phyloP scores from a whole-genome alignment of 345 rosid genomes.

The Eutrema heterophyllum region DNA sequence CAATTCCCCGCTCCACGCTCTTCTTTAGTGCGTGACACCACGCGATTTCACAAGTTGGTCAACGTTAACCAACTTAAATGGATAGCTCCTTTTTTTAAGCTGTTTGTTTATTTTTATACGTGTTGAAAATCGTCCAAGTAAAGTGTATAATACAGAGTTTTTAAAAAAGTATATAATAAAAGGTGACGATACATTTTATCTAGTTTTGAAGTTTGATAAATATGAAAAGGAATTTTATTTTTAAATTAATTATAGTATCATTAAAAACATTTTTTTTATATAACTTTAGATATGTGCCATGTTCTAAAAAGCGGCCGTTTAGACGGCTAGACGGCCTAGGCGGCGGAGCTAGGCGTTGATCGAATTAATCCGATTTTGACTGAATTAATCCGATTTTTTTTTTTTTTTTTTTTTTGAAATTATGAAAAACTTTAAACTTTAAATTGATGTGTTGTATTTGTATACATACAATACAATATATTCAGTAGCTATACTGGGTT shows the following conservation, averaged over 20 bases:
- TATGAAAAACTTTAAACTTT: too few relatives aligned
- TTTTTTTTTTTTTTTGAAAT: too few relatives aligned
- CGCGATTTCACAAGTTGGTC: conserved; percentile 5
- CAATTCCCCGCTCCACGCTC: conserved; percentile 29
- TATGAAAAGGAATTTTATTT: not conserved
- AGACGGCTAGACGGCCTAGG: too few relatives aligned
- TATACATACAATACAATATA: too few relatives aligned
- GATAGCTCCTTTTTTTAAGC: conserved; percentile 7
- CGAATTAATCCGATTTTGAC: too few relatives aligned
- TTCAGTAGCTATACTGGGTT: too few relatives aligned
- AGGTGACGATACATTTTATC: not conserved
- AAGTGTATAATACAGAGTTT: not conserved
- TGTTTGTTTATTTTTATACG: not conserved
- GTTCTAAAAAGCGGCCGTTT: too few relatives aligned
- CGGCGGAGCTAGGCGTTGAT: too few relatives aligned
- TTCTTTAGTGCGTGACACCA: not conserved
- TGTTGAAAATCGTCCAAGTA: not conserved
- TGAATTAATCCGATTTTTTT: too few relatives aligned
- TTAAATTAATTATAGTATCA: not conserved
- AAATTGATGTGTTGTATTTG: too few relatives aligned
- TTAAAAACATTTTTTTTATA: not conserved
- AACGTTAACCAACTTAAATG: not conserved
- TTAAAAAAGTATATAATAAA: not conserved
- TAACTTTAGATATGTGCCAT: not conserved
- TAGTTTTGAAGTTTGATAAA: not conserved